Conservation (phyloP, 179 eudicot genomes). For the Silene coronaria region DNA sequence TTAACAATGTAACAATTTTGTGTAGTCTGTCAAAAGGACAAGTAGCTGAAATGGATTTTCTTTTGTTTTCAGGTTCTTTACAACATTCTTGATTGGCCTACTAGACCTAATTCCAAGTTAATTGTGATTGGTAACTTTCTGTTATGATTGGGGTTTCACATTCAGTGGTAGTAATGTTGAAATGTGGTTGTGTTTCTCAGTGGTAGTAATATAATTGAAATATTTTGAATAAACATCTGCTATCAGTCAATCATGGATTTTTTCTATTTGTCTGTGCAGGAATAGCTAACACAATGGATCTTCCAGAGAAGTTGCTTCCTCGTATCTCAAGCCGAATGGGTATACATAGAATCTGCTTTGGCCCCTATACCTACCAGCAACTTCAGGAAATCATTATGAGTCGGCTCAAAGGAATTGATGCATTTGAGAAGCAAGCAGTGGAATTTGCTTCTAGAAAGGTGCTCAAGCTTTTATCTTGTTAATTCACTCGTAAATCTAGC, state of each 20-base stretch:
- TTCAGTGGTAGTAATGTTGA: not conserved
- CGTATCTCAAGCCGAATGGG: constrained; percentile 98
- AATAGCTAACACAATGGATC: constrained; percentile 98
- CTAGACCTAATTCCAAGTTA: constrained; percentile 83
- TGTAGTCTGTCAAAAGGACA: not conserved
- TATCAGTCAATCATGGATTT: not conserved
- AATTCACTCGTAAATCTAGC: not conserved
- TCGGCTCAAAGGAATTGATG: constrained; percentile 84
- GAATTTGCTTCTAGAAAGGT: constrained; percentile 99
- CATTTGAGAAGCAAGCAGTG: constrained; percentile 89
- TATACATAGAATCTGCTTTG: constrained; percentile 87
- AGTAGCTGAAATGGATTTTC: not conserved
- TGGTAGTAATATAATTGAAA: not conserved
- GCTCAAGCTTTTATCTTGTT: not conserved
- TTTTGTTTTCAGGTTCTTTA: constrained; percentile 65
- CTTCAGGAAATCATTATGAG: constrained; percentile 89
- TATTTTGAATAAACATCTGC: not conserved
- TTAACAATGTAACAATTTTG: not conserved
- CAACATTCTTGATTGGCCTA: constrained; percentile 99
- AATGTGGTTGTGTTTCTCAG: not conserved
- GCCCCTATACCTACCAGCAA: constrained; percentile 84
- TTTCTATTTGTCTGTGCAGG: constrained; percentile 41
- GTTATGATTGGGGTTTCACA: not conserved
- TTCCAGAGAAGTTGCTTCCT: constrained; percentile 97
- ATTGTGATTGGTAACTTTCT: constrained; percentile 66